phyloP scores from a whole-genome alignment of 2,329 filamentous ascomycete genomes.

The Alternaria solani region DNA sequence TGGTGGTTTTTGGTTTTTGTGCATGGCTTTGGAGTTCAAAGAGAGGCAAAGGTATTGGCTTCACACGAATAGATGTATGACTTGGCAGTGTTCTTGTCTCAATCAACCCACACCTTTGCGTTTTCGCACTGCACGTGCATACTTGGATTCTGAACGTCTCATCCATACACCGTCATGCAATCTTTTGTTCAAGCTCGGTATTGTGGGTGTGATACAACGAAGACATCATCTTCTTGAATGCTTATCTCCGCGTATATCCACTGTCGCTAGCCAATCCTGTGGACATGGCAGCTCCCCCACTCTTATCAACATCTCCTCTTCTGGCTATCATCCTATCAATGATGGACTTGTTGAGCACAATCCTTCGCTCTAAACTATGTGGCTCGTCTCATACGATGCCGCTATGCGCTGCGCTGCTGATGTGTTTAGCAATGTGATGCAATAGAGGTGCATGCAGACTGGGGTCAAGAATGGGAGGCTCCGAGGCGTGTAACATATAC shows the following conservation, averaged over 20 bases:
- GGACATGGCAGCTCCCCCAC: conserved; percentile 9
- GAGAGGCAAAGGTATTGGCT: not conserved
- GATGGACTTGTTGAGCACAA: not conserved
- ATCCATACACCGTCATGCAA: not conserved
- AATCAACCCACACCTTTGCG: not conserved
- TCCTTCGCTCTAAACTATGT: not conserved
- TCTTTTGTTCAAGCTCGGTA: not conserved
- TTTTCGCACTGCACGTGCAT: not conserved
- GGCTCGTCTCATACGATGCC: not conserved
- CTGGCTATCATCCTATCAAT: conserved; percentile 5
- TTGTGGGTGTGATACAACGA: not conserved
- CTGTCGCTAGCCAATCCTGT: not conserved
- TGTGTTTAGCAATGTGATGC: not conserved
- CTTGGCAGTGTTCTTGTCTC: not conserved
- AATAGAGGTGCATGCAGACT: not conserved
- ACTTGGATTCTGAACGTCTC: not conserved
- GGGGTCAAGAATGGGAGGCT: not conserved
- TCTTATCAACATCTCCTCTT: conserved; percentile 6
- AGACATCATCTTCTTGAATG: not conserved
- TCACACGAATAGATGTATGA: not conserved
- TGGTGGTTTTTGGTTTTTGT: not conserved
- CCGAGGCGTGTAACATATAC: not conserved
- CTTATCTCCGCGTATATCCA: conserved; percentile 8
- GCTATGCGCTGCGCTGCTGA: not conserved
- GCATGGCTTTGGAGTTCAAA: conserved; percentile 4